Conservation (phyloP, 441 rosid species). For the Melastoma candidum region DNA sequence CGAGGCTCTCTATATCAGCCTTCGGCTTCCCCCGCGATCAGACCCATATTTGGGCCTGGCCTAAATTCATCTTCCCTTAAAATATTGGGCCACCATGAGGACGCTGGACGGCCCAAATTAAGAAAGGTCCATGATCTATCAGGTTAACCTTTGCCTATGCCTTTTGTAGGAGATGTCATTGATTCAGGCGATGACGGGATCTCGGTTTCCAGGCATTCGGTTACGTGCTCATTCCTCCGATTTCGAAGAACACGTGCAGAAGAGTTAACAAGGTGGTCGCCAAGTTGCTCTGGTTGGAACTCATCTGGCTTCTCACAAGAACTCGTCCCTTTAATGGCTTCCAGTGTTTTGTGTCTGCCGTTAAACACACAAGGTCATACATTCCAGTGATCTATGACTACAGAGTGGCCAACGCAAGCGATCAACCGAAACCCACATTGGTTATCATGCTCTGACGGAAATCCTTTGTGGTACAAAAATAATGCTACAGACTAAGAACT, state of each 20-base stretch:
- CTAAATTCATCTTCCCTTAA: too few relatives aligned
- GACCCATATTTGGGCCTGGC: too few relatives aligned
- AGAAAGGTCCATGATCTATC: too few relatives aligned
- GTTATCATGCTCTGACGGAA: conserved; percentile 7
- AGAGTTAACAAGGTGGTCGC: conserved; percentile 40
- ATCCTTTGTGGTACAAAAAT: conserved; percentile 6
- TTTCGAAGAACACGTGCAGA: conserved; percentile 40
- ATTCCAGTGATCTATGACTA: conserved; percentile 18
- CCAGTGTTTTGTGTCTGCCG: conserved; percentile 17
- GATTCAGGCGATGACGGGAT: neutral
- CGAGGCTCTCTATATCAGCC: neutral
- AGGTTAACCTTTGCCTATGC: neutral
- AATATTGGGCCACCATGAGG: too few relatives aligned
- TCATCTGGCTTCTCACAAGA: conserved; percentile 29
- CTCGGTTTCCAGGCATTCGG: conserved; percentile 32
- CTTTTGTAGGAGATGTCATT: neutral
- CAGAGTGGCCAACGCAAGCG: conserved; percentile 5
- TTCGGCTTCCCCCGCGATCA: too few relatives aligned
- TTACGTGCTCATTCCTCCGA: conserved; percentile 43
- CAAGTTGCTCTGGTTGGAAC: conserved; percentile 57
- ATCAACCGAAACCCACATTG: conserved; percentile 9
- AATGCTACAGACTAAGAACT: neutral
- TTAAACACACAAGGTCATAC: conserved; percentile 9
- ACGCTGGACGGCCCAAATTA: too few relatives aligned
- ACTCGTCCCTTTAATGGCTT: neutral